Base-by-base conservation (phyloP, 495 filamentous ascomycete genomes). In the Penicillium flavigenum region DNA sequence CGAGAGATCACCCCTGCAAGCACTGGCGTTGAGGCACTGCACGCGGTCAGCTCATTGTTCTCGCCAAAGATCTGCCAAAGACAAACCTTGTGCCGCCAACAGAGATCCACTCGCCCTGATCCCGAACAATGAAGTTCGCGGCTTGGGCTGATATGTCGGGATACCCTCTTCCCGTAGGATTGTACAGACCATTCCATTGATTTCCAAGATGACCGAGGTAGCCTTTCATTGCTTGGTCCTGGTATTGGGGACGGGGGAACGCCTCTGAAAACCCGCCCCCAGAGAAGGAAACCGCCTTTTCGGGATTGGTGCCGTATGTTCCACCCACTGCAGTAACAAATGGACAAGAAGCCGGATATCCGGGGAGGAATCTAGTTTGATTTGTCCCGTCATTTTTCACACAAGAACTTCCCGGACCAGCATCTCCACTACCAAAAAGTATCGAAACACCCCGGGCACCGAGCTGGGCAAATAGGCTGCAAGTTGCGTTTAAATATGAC, bases 291-390 rank as follows among this genome's bases (percentile, higher is more conserved):
- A 84, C 78, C 12, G 80, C 87, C 22, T 69, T 78, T 43, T 86
- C 74, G 7, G 84, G 79, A 3, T 72, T 64, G 1, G 79, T 75
- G 17, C 78, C 73, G n/a, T 74, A 72, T 0, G 87, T 90, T 5
- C 86, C 89, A 12, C 90, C 90, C 9, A 94, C 88, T 0, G 84
- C 73, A 0, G 90, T 96, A 5, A 94, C 85, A 63, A 85, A 94
- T 0, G 91, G 91, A 60, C 91, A 95, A n/a, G 81, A 78, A 0
- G 86, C 87, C 0, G 90, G 91, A 69, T 90, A 94, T 5, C 74
- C 81, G 8, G 89, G 81, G 6, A 84, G 66, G 68, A 90, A 91
- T 36, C 78, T 80, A 10, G 79, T 82, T 1, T 72, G 76, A 48
- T 83, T 81, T 20, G 72, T 76, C 24, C 87, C 87, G 54, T 90